Conservation (phyloP, 2,329 filamentous ascomycete species). For the Elsinoe ampelina region DNA sequence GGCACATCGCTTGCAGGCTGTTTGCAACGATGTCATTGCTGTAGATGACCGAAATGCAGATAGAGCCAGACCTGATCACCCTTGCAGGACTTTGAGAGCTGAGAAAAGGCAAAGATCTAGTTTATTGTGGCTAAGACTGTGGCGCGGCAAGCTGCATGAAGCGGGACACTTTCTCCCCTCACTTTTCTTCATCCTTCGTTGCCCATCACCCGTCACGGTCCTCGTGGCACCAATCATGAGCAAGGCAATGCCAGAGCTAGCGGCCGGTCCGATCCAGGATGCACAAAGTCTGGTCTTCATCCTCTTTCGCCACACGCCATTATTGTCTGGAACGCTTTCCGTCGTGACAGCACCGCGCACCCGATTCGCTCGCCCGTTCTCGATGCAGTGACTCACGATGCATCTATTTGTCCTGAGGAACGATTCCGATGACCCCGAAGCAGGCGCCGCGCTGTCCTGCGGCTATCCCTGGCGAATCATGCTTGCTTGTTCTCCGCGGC, state of each 20-base stretch:
- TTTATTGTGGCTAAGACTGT: neutral
- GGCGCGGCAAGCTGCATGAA: neutral
- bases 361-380: constrained; percentile 12
- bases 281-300: neutral
- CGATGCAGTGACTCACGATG: constrained; percentile 10
- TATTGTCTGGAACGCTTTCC: constrained; percentile 4
- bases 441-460: neutral
- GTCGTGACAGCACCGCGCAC: constrained; percentile 1
- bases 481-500: neutral
- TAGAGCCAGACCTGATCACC: too few species aligned
- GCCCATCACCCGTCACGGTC: neutral
- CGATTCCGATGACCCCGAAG: neutral
- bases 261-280: constrained; percentile 11
- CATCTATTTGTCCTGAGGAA: neutral
- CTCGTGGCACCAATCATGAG: constrained; percentile 24
- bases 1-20: too few species aligned
- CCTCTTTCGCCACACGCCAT: constrained; percentile 12
- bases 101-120: neutral
- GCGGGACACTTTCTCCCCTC: constrained; percentile 1
- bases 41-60: neutral
- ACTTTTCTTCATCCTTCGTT: neutral
- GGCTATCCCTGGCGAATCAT: constrained; percentile 1
- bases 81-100: neutral
- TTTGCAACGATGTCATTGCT: neutral
- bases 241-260: constrained; percentile 17